Conservation (phyloP, 2,329 filamentous ascomycete species). For the Cladosporium halotolerans region DNA sequence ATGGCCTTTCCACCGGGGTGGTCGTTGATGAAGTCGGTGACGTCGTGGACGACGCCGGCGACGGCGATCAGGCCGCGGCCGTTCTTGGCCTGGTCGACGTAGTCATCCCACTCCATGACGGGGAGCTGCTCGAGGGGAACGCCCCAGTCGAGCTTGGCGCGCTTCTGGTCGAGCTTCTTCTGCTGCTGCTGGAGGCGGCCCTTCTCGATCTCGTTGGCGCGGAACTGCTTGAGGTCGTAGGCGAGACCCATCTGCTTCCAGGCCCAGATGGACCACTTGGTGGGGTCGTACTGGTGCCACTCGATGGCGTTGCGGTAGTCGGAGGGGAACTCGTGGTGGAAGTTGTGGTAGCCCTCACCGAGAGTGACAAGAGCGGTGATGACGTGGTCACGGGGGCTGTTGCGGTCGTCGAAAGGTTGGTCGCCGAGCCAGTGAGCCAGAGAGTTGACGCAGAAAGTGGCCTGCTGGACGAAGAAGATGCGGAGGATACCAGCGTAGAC, state of each 20-base stretch:
- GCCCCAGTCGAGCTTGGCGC: slow-evolving; percentile 76
- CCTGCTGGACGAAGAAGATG: slow-evolving; percentile 86
- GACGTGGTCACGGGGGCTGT: slow-evolving; percentile 82
- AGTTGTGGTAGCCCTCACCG: slow-evolving; percentile 89
- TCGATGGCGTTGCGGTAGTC: slow-evolving; percentile 89
- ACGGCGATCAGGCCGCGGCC: slow-evolving; percentile 71
- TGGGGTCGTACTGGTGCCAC: slow-evolving; percentile 89
- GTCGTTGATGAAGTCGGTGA: slow-evolving; percentile 77
- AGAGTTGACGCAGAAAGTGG: slow-evolving; percentile 89
- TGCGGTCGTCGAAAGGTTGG: slow-evolving; percentile 87
- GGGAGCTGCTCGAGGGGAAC: slow-evolving; percentile 77
- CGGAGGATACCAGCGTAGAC: slow-evolving; percentile 80
- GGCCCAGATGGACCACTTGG: slow-evolving; percentile 80
- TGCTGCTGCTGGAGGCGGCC: slow-evolving; percentile 80
- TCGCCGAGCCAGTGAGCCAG: slow-evolving; percentile 87
- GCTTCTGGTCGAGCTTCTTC: slow-evolving; percentile 90
- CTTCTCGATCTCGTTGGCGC: slow-evolving; percentile 87
- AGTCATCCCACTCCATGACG: slow-evolving; percentile 82
- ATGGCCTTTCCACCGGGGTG: slow-evolving; percentile 87
- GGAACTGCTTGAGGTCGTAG: slow-evolving; percentile 85
- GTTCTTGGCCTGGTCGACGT: slow-evolving; percentile 68
- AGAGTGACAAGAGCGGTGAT: slow-evolving; percentile 80
- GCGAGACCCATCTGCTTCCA: slow-evolving; percentile 82
- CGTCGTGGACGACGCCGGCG: slow-evolving; percentile 80
- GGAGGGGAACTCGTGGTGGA: slow-evolving; percentile 90